These are phyloP conservation scores for Bipolaris victoriae DNA, from an alignment of 2,329 filamentous ascomycete species.

Conservation along the genomic window DNA sequence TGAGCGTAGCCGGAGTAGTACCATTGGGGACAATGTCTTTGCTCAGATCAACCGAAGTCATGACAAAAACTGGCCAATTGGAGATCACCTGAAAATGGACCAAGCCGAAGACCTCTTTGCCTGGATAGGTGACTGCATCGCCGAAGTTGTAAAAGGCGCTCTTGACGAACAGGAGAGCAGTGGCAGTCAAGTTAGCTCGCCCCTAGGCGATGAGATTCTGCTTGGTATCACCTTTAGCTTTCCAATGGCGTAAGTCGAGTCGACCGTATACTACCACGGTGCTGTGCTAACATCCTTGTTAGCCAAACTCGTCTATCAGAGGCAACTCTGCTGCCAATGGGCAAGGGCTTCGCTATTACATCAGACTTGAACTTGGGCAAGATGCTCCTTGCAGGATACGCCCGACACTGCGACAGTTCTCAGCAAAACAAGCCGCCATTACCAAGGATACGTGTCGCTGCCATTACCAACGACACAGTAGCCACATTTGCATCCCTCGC, in stretches of 20 bases:
- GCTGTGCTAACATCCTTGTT: constrained; percentile 16
- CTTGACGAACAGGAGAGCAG: constrained; percentile 45
- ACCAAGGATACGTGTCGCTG: constrained; percentile 72
- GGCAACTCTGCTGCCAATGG: constrained; percentile 71
- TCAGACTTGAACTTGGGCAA: constrained; percentile 66
- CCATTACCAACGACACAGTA: constrained; percentile 82
- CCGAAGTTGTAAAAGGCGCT: constrained; percentile 70
- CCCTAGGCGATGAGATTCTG: constrained; percentile 56
- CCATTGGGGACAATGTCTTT: constrained; percentile 25
- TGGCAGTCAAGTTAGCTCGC: constrained; percentile 30
- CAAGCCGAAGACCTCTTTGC: constrained; percentile 76
- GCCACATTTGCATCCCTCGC: constrained; percentile 79
- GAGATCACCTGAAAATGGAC: constrained; percentile 73
- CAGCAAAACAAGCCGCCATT: constrained; percentile 36
- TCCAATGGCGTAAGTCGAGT: constrained; percentile 60
- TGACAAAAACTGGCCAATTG: constrained; percentile 77
- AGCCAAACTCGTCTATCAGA: constrained; percentile 66
- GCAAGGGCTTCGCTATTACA: constrained; percentile 71
- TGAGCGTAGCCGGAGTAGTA: constrained; percentile 21
- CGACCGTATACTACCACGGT: background rate
- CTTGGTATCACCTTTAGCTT: constrained; percentile 75
- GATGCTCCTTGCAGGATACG: constrained; percentile 65
- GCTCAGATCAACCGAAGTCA: constrained; percentile 63
- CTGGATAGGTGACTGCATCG: constrained; percentile 83
- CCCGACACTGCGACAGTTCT: constrained; percentile 56